Evolutionary conservation across 169 alveolate species (phyloP), one percentile per base, ranked within the genome.

Genomic region (Plasmodium berghei): DNA sequence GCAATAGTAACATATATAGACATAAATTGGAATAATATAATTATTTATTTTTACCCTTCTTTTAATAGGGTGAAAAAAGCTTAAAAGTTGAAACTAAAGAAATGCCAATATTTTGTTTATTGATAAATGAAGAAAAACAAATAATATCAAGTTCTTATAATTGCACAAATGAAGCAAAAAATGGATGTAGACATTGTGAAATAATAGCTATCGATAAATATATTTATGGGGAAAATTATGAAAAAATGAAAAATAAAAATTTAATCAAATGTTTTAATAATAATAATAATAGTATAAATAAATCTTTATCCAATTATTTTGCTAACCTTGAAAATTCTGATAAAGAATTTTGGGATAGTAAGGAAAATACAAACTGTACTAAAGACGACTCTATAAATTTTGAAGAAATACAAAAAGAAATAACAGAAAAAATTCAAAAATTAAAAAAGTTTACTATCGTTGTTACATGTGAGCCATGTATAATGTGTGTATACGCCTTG

Each of bases 401-500:
- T 63, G 63, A 49, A n/a, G 59, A 83, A 72, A 67, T 40, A 52
- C 24, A 83, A 22, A 55, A 34, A 14, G 83, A 61, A 24, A 26
- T 83, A 40, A 14, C 55, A 34, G 26, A 83, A 10, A 83, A 58
- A 34, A 18, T 83, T 20, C 62, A 67, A 16, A 83, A 46, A 10
- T 58, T 83, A 10, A 71, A 71, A 26, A 59, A 62, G 1, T 83
- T 80, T 18, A 67, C 83, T 58, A 83, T 83, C 9, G 85, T 83
- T 66, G 94, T 93, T 18, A 93, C 96, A 34, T 92, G 95, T 61
- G 97, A 95, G 73, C 97, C 97, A 10, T 95, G 97, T 55, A 90
- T 95, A 70, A 95, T 95, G 97, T 95, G 97, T 86, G 97, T 96
- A 9, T 93, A 92, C 55, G 97, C 97, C 9, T 40, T 95, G 24